phyloP scores from a whole-genome alignment of 306 rosid species.

The cucumber (Cucumis sativus) region DNA sequence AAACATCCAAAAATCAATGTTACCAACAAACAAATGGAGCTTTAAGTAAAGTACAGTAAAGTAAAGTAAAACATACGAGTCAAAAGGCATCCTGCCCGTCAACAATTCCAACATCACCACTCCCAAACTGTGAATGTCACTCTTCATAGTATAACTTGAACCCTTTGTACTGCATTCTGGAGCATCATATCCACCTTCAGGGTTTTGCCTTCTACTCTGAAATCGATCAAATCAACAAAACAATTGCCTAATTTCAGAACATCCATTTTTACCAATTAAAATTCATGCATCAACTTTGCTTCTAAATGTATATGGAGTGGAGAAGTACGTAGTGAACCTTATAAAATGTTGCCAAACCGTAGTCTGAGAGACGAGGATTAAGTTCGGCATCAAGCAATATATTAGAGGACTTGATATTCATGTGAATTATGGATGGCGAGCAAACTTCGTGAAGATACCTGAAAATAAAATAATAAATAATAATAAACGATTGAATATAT shows the following conservation, averaged over 20 bases:
- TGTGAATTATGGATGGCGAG: conserved; percentile 67
- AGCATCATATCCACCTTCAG: conserved; percentile 73
- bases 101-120: conserved; percentile 83
- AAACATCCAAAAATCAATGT: too few relatives aligned
- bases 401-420: conserved; percentile 76
- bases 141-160: conserved; percentile 49
- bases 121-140: conserved; percentile 81
- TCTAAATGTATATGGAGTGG: neutral
- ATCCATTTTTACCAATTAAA: neutral
- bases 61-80: conserved; percentile 31
- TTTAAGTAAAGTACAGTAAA: too few relatives aligned
- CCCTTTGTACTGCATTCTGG: conserved; percentile 54
- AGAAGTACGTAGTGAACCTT: conserved; percentile 31
- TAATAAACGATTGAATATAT: too few relatives aligned
- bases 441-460: conserved; percentile 80
- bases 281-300: neutral
- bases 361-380: conserved; percentile 73
- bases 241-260: neutral
- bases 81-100: conserved; percentile 76
- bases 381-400: conserved; percentile 64
- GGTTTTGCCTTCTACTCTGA: conserved; percentile 58
- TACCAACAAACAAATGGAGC: too few relatives aligned
- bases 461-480: neutral
- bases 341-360: conserved; percentile 66
- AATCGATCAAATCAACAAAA: neutral